phyloP scores from a whole-genome alignment of 1,139 yeast species.

The Suhomyces anneliseae region DNA sequence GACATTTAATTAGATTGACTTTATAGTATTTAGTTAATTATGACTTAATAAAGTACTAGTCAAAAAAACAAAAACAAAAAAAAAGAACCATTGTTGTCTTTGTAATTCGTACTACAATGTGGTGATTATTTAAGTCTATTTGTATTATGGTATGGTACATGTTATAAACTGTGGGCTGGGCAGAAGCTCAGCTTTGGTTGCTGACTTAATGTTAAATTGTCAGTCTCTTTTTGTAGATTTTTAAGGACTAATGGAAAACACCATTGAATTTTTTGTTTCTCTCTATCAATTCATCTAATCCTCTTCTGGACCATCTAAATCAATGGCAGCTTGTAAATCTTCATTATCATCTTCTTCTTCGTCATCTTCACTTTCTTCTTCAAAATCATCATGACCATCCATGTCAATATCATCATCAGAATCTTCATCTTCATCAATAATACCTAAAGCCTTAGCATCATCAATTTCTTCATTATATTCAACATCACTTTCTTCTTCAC shows the following conservation, averaged over 20 bases:
- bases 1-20: no score
- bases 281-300: conserved; percentile 11
- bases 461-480: conserved; percentile 46
- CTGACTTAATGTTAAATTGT: no score
- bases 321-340: conserved; percentile 21
- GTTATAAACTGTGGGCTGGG: background rate
- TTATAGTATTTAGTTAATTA: background rate
- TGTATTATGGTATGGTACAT: background rate
- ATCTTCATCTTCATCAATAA: conserved; percentile 23
- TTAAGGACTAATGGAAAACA: no score
- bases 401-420: conserved; percentile 20
- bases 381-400: conserved; percentile 22
- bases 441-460: conserved; percentile 33
- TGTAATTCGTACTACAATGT: no score
- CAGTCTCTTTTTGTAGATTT: no score
- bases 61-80: no score
- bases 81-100: no score
- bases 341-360: conserved; percentile 15
- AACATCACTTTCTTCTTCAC: conserved; percentile 35
- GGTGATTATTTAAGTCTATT: background rate
- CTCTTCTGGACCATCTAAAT: conserved; percentile 21
- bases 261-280: no score
- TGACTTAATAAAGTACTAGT: no score
- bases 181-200: no score
- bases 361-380: conserved; percentile 21